These are phyloP conservation scores for Annulohypoxylon moriforme DNA, from an alignment of 495 filamentous ascomycete genomes.

Conservation along the genomic window DNA sequence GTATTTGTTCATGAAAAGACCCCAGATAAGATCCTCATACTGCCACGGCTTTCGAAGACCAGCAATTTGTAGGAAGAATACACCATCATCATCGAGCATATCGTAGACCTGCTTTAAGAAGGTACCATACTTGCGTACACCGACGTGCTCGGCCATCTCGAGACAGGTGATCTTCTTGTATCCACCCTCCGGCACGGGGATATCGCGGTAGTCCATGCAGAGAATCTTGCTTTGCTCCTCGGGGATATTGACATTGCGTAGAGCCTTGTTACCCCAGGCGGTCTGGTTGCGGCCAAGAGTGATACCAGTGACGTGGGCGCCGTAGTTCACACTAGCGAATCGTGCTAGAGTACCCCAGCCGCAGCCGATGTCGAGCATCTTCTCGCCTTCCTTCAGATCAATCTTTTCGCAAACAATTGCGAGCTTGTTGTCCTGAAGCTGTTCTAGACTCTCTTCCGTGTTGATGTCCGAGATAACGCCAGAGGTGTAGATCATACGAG, in stretches of 20 bases:
- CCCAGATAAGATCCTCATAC: constrained; percentile 90
- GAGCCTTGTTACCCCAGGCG: constrained; percentile 81
- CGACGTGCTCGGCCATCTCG: constrained; percentile 93
- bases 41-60: constrained; percentile 86
- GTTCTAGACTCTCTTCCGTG: constrained; percentile 80
- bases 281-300: constrained; percentile 88
- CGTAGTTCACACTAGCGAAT: constrained; percentile 82
- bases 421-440: constrained; percentile 91
- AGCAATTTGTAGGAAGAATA: constrained; percentile 86
- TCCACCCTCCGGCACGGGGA: constrained; percentile 71
- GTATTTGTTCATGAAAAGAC: constrained; percentile 93
- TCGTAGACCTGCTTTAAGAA: constrained; percentile 81
- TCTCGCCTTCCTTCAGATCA: constrained; percentile 74
- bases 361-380: constrained; percentile 84
- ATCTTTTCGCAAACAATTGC: constrained; percentile 89
- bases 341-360: constrained; percentile 88
- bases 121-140: constrained; percentile 74
- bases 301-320: constrained; percentile 79
- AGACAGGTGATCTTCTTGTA: constrained; percentile 90
- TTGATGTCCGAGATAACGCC: constrained; percentile 82
- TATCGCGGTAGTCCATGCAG: constrained; percentile 89
- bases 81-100: constrained; percentile 89
- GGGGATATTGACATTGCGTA: constrained; percentile 73
- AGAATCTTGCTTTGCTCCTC: constrained; percentile 80
- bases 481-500: constrained; percentile 91